These are phyloP conservation scores for Globisporangium splendens DNA, from an alignment of 352 stramenopile genomes.

Conservation along the genomic window DNA sequence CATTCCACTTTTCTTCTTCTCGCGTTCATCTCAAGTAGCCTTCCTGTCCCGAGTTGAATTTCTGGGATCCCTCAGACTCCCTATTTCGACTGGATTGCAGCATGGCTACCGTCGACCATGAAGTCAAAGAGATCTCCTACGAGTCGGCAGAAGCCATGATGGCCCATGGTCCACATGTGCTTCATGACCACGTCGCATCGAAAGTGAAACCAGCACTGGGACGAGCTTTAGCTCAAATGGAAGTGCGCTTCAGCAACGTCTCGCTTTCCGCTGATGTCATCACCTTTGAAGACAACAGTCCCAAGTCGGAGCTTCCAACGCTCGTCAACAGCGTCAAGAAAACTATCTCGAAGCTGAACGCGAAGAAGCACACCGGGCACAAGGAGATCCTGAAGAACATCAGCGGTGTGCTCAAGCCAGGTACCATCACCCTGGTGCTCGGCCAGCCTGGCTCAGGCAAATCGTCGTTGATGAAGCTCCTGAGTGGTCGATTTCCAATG, in stretches of 20 bases:
- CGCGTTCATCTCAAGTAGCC: too few relatives aligned
- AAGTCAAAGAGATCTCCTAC: background rate
- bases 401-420: constrained; percentile 29
- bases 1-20: too few relatives aligned
- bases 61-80: too few relatives aligned
- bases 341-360: constrained; percentile 10
- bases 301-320: constrained; percentile 20
- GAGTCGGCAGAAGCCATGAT: background rate
- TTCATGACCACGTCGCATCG: constrained; percentile 1
- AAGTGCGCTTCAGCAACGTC: constrained; percentile 1
- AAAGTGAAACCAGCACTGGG: background rate
- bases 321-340: constrained; percentile 24
- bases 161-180: constrained; percentile 1
- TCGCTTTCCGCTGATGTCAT: constrained; percentile 6
- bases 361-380: constrained; percentile 18
- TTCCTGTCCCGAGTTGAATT: too few relatives aligned
- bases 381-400: constrained; percentile 30
- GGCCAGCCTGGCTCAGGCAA: constrained; percentile 34
- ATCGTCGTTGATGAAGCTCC: constrained; percentile 31
- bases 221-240: constrained; percentile 3
- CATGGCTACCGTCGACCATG: background rate
- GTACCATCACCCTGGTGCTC: constrained; percentile 32
- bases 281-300: background rate
- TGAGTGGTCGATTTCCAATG: constrained; percentile 28
- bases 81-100: background rate